phyloP scores from a whole-genome alignment of 1,284 basidiomycete species.

The Wolfiporia cocos region DNA sequence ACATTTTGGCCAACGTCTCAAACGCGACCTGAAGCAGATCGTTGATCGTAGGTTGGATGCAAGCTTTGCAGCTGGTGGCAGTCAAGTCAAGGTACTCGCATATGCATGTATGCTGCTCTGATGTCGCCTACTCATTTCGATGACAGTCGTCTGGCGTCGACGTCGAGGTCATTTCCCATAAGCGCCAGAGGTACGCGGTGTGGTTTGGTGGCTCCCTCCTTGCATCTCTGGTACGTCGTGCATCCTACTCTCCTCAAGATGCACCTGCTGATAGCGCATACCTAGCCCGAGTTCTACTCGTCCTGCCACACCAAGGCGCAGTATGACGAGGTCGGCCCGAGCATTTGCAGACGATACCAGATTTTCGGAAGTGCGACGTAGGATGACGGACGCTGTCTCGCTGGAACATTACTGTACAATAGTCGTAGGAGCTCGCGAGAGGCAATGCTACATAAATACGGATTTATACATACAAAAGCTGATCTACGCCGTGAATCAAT shows the following conservation, averaged over 20 bases:
- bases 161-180: conserved; percentile 97
- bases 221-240: conserved; percentile 73
- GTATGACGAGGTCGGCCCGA: conserved; percentile 96
- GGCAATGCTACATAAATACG: too few species aligned
- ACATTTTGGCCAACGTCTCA: conserved; percentile 93
- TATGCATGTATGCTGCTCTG: not conserved
- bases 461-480: too few species aligned
- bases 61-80: conserved; percentile 73
- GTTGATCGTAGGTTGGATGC: conserved; percentile 89
- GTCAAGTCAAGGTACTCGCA: conserved; percentile 56
- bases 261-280: not conserved
- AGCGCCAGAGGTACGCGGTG: conserved; percentile 94
- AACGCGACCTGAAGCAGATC: conserved; percentile 91
- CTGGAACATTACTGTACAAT: conserved; percentile 7
- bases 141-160: conserved; percentile 89
- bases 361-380: conserved; percentile 90
- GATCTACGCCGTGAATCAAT: too few species aligned
- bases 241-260: conserved; percentile 7
- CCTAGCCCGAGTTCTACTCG: conserved; percentile 93
- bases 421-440: too few species aligned
- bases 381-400: conserved; percentile 2
- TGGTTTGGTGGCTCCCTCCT: conserved; percentile 98
- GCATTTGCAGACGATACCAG: conserved; percentile 91
- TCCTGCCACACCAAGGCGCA: conserved; percentile 97
- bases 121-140: conserved; percentile 8